These are phyloP conservation scores for Naganishia cerealis DNA, from an alignment of 1,284 basidiomycete genomes.

Conservation along the genomic window DNA sequence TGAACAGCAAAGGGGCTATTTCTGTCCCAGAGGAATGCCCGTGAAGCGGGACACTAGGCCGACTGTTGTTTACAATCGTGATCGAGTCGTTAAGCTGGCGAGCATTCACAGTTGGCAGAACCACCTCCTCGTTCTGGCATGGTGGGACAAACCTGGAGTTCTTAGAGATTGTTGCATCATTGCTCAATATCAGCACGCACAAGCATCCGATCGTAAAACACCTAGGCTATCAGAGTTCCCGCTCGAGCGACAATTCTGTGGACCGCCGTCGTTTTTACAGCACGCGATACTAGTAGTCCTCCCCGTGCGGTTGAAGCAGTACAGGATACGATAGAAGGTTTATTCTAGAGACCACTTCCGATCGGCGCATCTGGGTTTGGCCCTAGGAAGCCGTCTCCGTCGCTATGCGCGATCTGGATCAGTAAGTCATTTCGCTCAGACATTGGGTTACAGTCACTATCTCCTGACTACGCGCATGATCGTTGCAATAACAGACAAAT, in stretches of 20 bases:
- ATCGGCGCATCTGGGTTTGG: neutral
- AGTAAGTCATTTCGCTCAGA: slow-evolving; percentile 18
- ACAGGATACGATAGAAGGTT: neutral
- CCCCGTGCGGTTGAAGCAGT: neutral
- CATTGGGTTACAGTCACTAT: neutral
- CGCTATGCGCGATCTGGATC: slow-evolving; percentile 32
- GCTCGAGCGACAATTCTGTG: neutral
- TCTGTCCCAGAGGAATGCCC: neutral
- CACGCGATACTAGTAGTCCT: slow-evolving; percentile 7
- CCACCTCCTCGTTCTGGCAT: neutral
- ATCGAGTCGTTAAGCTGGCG: slow-evolving; percentile 1
- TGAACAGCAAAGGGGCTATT: neutral
- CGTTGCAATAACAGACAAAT: slow-evolving; percentile 62
- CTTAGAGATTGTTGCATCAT: neutral
- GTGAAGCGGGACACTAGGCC: neutral
- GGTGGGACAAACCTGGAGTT: neutral
- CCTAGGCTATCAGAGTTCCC: neutral
- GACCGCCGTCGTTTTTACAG: neutral
- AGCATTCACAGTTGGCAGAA: neutral
- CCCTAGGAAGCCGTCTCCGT: neutral
- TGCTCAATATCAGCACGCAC: neutral
- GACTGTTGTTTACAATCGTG: slow-evolving; percentile 27
- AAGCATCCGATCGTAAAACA: neutral
- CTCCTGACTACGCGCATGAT: neutral
- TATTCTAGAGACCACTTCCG: neutral